Percentiles rank a stretch among this genome's conserved stretches.
These are phyloP conservation scores for Tieghemostelium lacteum DNA, from an alignment of 78 protist genomes.

Conservation along the genomic window DNA sequence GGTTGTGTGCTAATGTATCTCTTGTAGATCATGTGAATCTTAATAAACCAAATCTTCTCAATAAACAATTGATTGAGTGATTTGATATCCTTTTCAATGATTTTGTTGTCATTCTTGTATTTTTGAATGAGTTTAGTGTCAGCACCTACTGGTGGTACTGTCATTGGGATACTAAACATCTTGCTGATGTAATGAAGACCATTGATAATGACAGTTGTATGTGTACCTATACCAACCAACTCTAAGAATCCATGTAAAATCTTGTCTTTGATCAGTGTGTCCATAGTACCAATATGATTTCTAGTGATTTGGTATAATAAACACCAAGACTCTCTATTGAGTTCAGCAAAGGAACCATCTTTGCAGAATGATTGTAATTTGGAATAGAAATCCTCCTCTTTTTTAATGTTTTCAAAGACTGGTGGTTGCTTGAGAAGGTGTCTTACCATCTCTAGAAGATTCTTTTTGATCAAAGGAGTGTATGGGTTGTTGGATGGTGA, in stretches of 20 bases:
- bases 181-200: conserved; percentile 71
- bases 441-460: conserved; percentile 1
- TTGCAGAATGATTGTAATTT: conserved; percentile 22
- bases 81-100: conserved; percentile 59
- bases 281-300: conserved; percentile 64
- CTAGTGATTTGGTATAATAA: conserved; percentile 40
- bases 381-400: conserved; percentile 54
- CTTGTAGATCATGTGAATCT: conserved; percentile 80
- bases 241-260: conserved; percentile 19
- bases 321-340: conserved; percentile 56
- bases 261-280: conserved; percentile 11
- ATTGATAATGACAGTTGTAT: conserved; percentile 34
- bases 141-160: background rate
- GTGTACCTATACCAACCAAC: conserved; percentile 45
- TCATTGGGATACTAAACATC: conserved; percentile 62
- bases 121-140: background rate
- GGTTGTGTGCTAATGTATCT: background rate
- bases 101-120: conserved; percentile 25
- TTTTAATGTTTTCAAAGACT: conserved; percentile 23
- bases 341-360: conserved; percentile 17
- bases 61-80: conserved; percentile 30
- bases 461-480: conserved; percentile 9
- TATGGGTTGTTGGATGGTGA: background rate
- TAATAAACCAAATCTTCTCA: conserved; percentile 51
- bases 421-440: conserved; percentile 6